phyloP scores from a whole-genome alignment of 257 asterid genomes.

The Solanum okadae region DNA sequence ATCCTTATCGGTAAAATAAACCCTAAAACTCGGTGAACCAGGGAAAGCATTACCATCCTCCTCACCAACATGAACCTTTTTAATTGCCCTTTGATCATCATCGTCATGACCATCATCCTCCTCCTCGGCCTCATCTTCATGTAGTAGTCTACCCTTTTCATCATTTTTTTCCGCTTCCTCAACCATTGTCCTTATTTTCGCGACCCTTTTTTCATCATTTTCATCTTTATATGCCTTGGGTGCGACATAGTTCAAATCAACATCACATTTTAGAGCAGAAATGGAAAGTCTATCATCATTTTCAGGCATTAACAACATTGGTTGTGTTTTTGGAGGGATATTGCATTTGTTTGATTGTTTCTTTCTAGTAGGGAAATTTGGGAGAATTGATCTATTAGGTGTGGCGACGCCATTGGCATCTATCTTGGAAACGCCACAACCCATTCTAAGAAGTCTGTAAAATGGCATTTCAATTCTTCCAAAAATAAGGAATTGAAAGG shows the following conservation, averaged over 20 bases:
- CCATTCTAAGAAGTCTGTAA: background rate
- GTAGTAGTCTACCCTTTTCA: background rate
- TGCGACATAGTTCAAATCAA: background rate
- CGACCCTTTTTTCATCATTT: background rate
- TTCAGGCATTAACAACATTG: slow-evolving; percentile 13
- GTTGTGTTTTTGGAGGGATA: slow-evolving; percentile 23
- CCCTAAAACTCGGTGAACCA: slow-evolving; percentile 45
- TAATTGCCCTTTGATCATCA: slow-evolving; percentile 24
- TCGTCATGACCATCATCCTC: background rate
- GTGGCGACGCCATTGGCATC: background rate
- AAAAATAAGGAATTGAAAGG: background rate
- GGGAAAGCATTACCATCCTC: slow-evolving; percentile 3
- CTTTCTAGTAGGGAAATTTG: slow-evolving; percentile 15
- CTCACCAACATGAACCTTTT: background rate
- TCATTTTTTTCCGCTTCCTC: background rate
- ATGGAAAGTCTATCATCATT: background rate
- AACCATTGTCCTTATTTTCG: background rate
- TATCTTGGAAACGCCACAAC: background rate
- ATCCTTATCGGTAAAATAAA: slow-evolving; percentile 18
- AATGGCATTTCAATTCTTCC: background rate
- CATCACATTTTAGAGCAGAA: background rate
- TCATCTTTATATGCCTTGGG: background rate
- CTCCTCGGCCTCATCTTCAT: background rate
- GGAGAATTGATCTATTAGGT: slow-evolving; percentile 22
- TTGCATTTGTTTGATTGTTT: slow-evolving; percentile 5